Conservation (phyloP, 768 basidiomycete species). For the Guyanaporus albipodus region DNA sequence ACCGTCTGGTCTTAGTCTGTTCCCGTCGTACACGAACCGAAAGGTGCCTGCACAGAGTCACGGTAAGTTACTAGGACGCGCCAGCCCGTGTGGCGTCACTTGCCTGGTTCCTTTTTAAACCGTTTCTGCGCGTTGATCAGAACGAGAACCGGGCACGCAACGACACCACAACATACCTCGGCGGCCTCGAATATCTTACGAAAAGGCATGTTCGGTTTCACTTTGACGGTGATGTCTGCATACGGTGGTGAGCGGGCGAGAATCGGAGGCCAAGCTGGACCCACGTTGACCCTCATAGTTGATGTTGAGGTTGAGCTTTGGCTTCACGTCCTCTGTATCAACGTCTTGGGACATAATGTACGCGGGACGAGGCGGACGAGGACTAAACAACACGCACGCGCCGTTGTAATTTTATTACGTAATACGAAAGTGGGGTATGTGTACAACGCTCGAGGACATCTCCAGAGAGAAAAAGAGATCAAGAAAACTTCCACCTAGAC, state of each 20-base stretch:
- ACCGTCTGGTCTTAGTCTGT: conserved; percentile 42
- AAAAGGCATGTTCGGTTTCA: conserved; percentile 60
- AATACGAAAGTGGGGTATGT: conserved; percentile 19
- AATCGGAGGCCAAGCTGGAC: conserved; percentile 8
- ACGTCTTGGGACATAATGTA: conserved; percentile 33
- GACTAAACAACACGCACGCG: conserved; percentile 15
- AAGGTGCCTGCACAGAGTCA: conserved; percentile 49
- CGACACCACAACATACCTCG: conserved; percentile 43
- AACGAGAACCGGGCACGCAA: background rate
- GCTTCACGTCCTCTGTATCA: conserved; percentile 52
- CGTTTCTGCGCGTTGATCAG: conserved; percentile 40
- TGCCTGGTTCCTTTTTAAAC: conserved; percentile 55
- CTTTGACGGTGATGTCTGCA: conserved; percentile 63
- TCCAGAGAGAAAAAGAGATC: conserved; percentile 8
- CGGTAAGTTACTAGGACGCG: background rate
- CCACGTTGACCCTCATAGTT: conserved; percentile 52
- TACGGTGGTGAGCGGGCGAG: background rate
- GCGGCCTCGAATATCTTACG: conserved; percentile 64
- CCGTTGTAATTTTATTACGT: too few species aligned
- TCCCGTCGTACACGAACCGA: conserved; percentile 56
- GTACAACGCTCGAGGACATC: conserved; percentile 11
- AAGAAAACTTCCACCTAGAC: conserved; percentile 62
- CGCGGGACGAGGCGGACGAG: background rate
- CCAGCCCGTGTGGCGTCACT: conserved; percentile 6
- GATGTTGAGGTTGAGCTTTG: conserved; percentile 63